Base-by-base conservation (phyloP, 148 eudicot species). In the Persicaria tinctoria region DNA sequence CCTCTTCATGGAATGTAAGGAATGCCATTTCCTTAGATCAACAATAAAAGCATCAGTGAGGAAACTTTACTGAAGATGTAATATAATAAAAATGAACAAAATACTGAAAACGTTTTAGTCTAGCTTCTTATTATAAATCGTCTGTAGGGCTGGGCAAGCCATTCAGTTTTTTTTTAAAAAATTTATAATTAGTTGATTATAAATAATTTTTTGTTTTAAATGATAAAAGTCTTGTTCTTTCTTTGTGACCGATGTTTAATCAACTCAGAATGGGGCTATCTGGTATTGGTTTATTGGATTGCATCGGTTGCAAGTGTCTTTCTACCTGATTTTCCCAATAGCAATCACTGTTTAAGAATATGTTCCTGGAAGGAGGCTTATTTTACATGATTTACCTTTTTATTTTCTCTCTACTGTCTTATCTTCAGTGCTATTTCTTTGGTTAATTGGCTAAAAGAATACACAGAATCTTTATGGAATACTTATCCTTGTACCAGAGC, bases 301-400 rank as follows among this genome's bases (percentile, higher is more conserved):
- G 68, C 5, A 62, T 32, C 27, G 16, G 68, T 62, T 27, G 68
- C 68, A 62, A 32, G 68, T 62, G 68, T 49, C 68, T 14, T 55
- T 55, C 59, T 55, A n/a, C 59, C 59, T 55, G 59, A n/a, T 55
- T 55, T 55, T 55, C 20, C 5, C 60, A 55, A 16, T 16, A 55
- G n/a, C 16, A n/a, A 3, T 14, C n/a, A 55, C 60, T 5, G 60
- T 55, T 32, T 32, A 16, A 4, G 60, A 55, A n/a, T 55, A 55
- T 55, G 20, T 55, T 55, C 53, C 20, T 55, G 60, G 45, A 27
- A 27, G 68, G 45, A 63, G 68, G 46, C 68, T 32, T 10, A 63
- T 63, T 27, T 63, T 11, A 32, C 68, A 63, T 27, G 68, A 63
- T 63, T 32, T 13, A 10, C 4, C 3, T 4, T 27, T 16, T 11